Percentiles rank a stretch among this genome's conserved stretches.
Evolutionary conservation across 176 grass and related monocot genomes (phyloP).

Genomic region (Thalia dealbata): DNA sequence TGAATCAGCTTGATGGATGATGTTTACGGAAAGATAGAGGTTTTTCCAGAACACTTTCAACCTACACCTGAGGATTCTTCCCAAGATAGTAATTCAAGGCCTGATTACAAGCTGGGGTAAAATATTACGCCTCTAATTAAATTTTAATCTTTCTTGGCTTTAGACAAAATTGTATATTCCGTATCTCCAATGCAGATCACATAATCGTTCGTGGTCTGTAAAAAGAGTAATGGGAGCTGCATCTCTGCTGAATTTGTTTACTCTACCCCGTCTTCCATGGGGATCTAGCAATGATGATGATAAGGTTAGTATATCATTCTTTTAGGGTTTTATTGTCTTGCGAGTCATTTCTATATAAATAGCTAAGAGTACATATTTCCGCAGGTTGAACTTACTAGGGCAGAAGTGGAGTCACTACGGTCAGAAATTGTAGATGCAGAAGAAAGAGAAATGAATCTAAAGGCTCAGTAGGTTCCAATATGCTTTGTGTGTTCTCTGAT

Average conservation of each 20-base stretch:
- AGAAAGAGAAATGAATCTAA: constrained; percentile 72
- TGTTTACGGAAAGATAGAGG: constrained; percentile 63
- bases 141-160: neutral
- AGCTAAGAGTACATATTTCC: neutral
- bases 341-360: constrained; percentile 3
- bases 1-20: constrained; percentile 54
- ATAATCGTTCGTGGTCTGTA: constrained; percentile 40
- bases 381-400: constrained; percentile 62
- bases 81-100: constrained; percentile 31
- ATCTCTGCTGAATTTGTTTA: constrained; percentile 60
- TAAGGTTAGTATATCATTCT: constrained; percentile 37
- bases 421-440: constrained; percentile 64
- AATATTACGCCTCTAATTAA: constrained; percentile 3
- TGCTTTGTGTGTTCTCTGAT: neutral
- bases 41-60: constrained; percentile 70
- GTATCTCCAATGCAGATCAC: constrained; percentile 27
- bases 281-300: constrained; percentile 42
- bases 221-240: constrained; percentile 66
- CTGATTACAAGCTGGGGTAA: constrained; percentile 49
- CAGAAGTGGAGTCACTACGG: constrained; percentile 62
- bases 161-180: constrained; percentile 16
- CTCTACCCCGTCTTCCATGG: constrained; percentile 66
- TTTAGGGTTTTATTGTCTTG: neutral
- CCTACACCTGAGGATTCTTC: constrained; percentile 32
- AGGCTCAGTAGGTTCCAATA: constrained; percentile 62